Evolutionary conservation across 2,329 filamentous ascomycete species (phyloP).

Genomic region (Mariannaea sp.): DNA sequence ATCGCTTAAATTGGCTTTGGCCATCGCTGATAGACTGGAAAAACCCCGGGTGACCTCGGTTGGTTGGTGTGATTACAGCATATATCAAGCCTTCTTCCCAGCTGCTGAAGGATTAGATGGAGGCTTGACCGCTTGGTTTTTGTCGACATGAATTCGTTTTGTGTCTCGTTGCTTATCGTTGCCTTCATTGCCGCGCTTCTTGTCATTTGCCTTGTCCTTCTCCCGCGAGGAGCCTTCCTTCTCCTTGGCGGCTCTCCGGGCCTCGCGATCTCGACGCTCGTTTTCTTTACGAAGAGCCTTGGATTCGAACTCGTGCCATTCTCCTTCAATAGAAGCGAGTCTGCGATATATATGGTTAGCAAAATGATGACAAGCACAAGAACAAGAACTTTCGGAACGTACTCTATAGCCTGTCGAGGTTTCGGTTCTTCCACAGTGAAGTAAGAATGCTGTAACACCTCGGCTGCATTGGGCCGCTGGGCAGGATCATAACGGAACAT

Average conservation of each 20-base stretch:
- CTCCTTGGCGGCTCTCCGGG: conserved; percentile 52
- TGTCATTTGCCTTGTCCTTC: conserved; percentile 50
- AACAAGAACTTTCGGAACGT: conserved; percentile 47
- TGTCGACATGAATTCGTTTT: conserved; percentile 43
- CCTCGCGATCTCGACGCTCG: conserved; percentile 66
- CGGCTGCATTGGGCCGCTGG: conserved; percentile 79
- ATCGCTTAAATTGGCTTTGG: too few species aligned
- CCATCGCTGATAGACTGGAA: too few species aligned
- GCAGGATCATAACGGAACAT: conserved; percentile 92
- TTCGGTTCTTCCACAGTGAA: conserved; percentile 82
- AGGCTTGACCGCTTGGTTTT: conserved; percentile 25
- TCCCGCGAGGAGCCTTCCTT: conserved; percentile 44
- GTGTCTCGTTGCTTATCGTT: conserved; percentile 40
- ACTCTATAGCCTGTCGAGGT: conserved; percentile 80
- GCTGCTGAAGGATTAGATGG: conserved; percentile 4
- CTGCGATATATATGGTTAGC: conserved; percentile 51
- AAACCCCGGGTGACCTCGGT: too few species aligned
- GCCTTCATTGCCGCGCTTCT: conserved; percentile 46
- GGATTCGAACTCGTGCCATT: conserved; percentile 99
- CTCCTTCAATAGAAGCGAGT: conserved; percentile 80
- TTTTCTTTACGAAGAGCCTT: conserved; percentile 93
- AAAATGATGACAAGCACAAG: conserved; percentile 2
- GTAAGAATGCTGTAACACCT: conserved; percentile 86
- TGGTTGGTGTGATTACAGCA: neutral
- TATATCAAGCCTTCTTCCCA: conserved; percentile 19